Evolutionary conservation across 2,329 filamentous ascomycete species (phyloP), one percentile per base, ranked within the genome.

Genomic region (Sclerotinia borealis): DNA sequence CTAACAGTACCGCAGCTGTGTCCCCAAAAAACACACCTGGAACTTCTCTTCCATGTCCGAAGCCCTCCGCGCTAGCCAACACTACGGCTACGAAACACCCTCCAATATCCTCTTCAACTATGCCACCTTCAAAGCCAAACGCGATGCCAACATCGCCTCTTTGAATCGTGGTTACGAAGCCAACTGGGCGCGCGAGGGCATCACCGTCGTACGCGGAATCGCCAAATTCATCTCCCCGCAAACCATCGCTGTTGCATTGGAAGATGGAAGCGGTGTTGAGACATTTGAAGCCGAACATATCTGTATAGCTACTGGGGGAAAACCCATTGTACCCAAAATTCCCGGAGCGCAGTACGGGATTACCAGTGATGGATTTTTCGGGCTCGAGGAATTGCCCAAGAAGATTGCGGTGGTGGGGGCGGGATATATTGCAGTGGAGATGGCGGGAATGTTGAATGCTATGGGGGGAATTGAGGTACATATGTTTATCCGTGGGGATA

Each of bases 21-120:
- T 81, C 8, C 80, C 80, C 34, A 82, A 82, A 72, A 82, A 81
- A 66, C 80, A 81, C 75, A 81, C 79, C 51, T 81, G 78, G 78
- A 81, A 81, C 70, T 79, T 80, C 64, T 78, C 79, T 6, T 77
- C 78, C 34, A 76, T 82, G 65, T 76, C 77, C 55, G 80, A 81
- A 70, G 75, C 75, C n/a, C 70, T 82, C 10, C 75, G 79, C 48
- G 72, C 77, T 10, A 78, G 75, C 62, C 75, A 75, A 63, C 72
- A 78, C 69, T 82, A 82, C 71, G 79, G 79, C 52, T 82, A 79
- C 67, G 75, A 77, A 25, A 76, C 80, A 41, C 77, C 78, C 10
- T 69, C 77, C 19, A 72, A 77, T 43, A 71, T 79, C 43, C 72
- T 74, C 6, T 75, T 78, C 61, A 74, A 80, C 69, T 82, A 79